Conservation (phyloP, 148 eudicot genomes). For the Chenopodium suecicum region DNA sequence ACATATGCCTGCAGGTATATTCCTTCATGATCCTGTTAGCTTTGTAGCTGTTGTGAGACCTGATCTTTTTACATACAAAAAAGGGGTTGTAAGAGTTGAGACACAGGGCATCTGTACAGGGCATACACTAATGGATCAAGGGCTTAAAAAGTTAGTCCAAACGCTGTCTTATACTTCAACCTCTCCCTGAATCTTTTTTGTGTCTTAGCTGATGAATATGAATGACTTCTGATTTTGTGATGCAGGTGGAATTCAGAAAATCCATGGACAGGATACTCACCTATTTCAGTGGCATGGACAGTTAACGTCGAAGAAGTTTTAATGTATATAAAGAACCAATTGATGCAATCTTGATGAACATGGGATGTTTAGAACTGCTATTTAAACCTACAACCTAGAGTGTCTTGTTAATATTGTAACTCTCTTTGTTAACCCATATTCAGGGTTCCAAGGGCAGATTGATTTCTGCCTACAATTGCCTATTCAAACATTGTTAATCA, state of each 20-base stretch:
- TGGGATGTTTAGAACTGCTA: constrained; percentile 8
- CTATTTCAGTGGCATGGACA: constrained; percentile 88
- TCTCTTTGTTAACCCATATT: background rate
- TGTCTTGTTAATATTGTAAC: constrained; percentile 12
- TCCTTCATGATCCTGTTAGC: constrained; percentile 91
- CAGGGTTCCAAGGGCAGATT: background rate
- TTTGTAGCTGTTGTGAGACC: constrained; percentile 80
- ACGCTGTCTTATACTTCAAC: background rate
- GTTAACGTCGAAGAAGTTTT: constrained; percentile 67
- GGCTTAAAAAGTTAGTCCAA: constrained; percentile 63
- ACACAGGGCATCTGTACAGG: constrained; percentile 86
- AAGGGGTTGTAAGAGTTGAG: constrained; percentile 93
- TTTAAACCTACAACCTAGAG: background rate
- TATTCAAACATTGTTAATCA: background rate
- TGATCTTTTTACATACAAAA: constrained; percentile 83
- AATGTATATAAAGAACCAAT: constrained; percentile 51
- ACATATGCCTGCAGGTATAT: constrained; percentile 52
- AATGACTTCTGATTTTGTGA: background rate
- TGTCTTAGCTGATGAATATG: background rate
- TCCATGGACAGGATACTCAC: constrained; percentile 84
- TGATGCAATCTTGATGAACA: constrained; percentile 56
- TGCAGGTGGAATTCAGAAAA: constrained; percentile 83
- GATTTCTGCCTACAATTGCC: background rate
- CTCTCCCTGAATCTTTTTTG: background rate
- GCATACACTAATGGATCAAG: constrained; percentile 88